Conservation (phyloP, 768 basidiomycete species). For the Pluteus cervinus region DNA sequence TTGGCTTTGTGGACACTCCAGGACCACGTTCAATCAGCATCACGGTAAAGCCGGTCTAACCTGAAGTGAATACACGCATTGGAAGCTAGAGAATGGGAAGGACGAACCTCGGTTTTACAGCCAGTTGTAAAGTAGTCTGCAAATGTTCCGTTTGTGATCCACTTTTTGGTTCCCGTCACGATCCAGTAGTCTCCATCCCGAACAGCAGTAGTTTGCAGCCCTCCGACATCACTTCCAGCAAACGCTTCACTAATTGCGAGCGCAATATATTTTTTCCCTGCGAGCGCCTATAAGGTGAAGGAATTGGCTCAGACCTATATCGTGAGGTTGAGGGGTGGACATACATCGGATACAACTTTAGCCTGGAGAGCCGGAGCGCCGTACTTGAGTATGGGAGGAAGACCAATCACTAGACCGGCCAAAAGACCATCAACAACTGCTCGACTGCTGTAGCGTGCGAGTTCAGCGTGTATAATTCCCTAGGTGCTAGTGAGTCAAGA, state of each 20-base stretch:
- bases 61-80: not conserved
- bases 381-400: constrained; percentile 87
- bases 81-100: not conserved
- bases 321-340: constrained; percentile 7
- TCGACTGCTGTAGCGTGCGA: constrained; percentile 77
- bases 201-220: constrained; percentile 79
- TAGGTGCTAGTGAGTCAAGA: constrained; percentile 1
- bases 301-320: too few species aligned
- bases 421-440: constrained; percentile 86
- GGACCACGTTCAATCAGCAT: constrained; percentile 69
- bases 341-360: constrained; percentile 65
- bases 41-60: constrained; percentile 65
- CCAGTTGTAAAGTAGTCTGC: constrained; percentile 82
- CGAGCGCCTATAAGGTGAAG: constrained; percentile 29
- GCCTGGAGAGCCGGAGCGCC: constrained; percentile 69
- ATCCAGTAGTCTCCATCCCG: constrained; percentile 85
- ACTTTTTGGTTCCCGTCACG: constrained; percentile 95
- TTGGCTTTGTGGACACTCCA: constrained; percentile 75
- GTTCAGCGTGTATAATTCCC: constrained; percentile 78
- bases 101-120: constrained; percentile 59
- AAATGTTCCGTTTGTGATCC: constrained; percentile 87
- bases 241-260: constrained; percentile 94
- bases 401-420: constrained; percentile 77
- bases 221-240: constrained; percentile 81
- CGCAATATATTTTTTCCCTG: constrained; percentile 80